A percentile compares a stretch with the other conserved stretches of the same genome.
These are phyloP conservation scores for Cladophialophora exuberans DNA, from an alignment of 2,329 filamentous ascomycete genomes.

Conservation along the genomic window DNA sequence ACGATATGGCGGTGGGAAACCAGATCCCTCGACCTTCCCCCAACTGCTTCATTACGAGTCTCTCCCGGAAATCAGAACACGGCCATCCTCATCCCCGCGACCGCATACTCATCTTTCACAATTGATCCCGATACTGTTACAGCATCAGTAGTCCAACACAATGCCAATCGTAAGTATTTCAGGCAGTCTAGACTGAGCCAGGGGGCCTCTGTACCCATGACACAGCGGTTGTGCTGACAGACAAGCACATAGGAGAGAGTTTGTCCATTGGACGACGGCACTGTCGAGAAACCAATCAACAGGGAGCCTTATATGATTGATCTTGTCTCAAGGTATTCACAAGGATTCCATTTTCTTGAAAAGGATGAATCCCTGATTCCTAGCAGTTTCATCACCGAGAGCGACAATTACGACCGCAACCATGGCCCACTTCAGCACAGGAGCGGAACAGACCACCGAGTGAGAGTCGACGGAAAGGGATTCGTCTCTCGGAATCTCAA, in stretches of 20 bases:
- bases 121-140: background rate
- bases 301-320: slow-evolving; percentile 38
- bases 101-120: background rate
- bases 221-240: background rate
- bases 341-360: background rate
- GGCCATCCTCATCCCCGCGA: background rate
- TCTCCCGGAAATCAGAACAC: too few species aligned
- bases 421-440: slow-evolving; percentile 57
- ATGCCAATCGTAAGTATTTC: slow-evolving; percentile 16
- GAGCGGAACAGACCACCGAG: slow-evolving; percentile 39
- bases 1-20: slow-evolving; percentile 14
- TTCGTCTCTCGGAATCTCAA: slow-evolving; percentile 48
- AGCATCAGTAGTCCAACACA: background rate
- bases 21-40: background rate
- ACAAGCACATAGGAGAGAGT: slow-evolving; percentile 19
- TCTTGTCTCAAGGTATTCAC: slow-evolving; percentile 36
- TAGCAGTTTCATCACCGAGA: slow-evolving; percentile 54
- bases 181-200: background rate
- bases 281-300: slow-evolving; percentile 39
- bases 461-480: slow-evolving; percentile 58
- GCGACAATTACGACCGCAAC: slow-evolving; percentile 60
- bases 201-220: background rate
- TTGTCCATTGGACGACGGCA: slow-evolving; percentile 28
- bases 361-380: background rate
- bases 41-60: too few species aligned